These are phyloP conservation scores for Vitis amurensis DNA, from an alignment of 164 flowering plant genomes.

Conservation along the genomic window DNA sequence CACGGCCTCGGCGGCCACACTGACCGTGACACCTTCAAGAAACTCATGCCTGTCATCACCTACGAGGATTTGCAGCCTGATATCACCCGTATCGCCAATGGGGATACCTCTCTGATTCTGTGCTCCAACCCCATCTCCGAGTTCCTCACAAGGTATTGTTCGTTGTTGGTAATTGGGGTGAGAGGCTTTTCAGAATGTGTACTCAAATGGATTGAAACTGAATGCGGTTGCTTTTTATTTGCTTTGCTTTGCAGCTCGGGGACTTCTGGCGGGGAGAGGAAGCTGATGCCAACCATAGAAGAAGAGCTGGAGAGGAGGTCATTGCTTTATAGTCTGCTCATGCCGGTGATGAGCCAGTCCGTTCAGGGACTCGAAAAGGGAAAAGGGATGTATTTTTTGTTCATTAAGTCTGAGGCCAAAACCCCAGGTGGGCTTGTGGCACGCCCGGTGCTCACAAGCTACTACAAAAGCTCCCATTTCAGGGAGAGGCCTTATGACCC, in stretches of 20 bases:
- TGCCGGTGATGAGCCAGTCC: conserved; percentile 94
- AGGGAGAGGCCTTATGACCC: conserved; percentile 76
- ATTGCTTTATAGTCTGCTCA: conserved; percentile 72
- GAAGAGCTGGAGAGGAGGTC: conserved; percentile 79
- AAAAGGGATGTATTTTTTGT: conserved; percentile 93
- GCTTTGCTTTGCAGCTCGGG: conserved; percentile 62
- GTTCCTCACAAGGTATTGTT: conserved; percentile 65
- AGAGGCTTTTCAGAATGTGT: too few relatives aligned
- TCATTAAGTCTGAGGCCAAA: conserved; percentile 82
- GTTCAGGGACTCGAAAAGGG: conserved; percentile 83
- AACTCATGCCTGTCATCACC: conserved; percentile 63
- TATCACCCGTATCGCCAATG: conserved; percentile 73
- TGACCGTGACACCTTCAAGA: conserved; percentile 78
- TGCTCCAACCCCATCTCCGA: conserved; percentile 78
- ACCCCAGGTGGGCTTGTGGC: conserved; percentile 87
- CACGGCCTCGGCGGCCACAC: conserved; percentile 60
- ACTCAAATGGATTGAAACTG: too few relatives aligned
- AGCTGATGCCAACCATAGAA: conserved; percentile 92
- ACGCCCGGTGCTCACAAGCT: conserved; percentile 87
- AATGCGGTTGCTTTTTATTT: background rate
- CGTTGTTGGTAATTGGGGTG: too few relatives aligned
- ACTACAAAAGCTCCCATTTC: conserved; percentile 83
- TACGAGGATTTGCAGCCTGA: conserved; percentile 76
- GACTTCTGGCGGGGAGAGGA: conserved; percentile 94
- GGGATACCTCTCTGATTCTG: conserved; percentile 72